Evolutionary conservation across 352 stramenopile genomes (phyloP), one percentile per base, ranked within the genome.

Genomic region (Pelagophyceae sp.): DNA sequence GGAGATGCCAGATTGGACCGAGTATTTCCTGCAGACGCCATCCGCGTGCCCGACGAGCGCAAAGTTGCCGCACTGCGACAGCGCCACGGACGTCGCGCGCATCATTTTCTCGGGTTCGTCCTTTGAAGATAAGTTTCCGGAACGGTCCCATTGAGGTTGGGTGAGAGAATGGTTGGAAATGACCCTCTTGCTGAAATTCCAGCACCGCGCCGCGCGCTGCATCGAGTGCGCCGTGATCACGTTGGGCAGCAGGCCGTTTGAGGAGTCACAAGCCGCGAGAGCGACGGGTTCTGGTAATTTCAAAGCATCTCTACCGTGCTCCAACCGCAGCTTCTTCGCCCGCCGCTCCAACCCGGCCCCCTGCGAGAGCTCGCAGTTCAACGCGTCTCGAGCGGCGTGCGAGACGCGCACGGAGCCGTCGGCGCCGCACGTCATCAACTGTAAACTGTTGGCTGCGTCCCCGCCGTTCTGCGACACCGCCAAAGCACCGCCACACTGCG

Each of bases 11-110:
- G 90, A 97, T 83, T 98, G 94, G 80, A 98, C 90, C 82, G 97
- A 98, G 86, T 98, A 98, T 64, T 93, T 93, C 85, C 93, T 97
- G 35, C 97, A 87, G 25, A 88, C 87, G 64, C 95, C 95, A 38
- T 92, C 91, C 29, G 91, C 80, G 37, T 88, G 94, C 38, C 94
- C 95, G 11, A 98, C 92, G 31, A 98, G 80, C 2, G 90, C 93
- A 85, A 93, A 98, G 83, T 97, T 95, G n/a, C 95, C 95, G 78
- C 95, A 98, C 19, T 89, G 88, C 32, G 83, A 90, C 37, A 93
- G 88, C 3, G 81, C 78, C 31, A 92, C 80, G 29, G 75, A 90
- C 81, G 82, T 97, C 81, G 84, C 93, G 90, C 90, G 85, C 1
- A 77, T 80, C n/a, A n/a, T n/a, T 17, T 76, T 78, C 51, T 72